These are phyloP conservation scores for Fusarium sp. DNA, from an alignment of 2,329 filamentous ascomycete genomes.

Conservation along the genomic window DNA sequence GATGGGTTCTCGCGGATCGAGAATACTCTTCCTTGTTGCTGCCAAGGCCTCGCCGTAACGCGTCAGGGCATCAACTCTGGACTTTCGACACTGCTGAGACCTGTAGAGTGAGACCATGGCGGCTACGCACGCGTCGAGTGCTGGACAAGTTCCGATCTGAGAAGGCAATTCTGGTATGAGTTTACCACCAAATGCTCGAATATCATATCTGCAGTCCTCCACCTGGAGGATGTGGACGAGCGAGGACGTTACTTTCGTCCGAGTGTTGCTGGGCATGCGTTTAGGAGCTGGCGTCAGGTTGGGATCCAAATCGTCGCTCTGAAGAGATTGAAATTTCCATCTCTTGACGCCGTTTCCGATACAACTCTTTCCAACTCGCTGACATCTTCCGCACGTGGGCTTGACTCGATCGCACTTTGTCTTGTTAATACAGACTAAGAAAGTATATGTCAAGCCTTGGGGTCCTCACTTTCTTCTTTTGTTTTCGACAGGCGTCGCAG, in stretches of 20 bases:
- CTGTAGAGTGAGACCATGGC: conserved; percentile 35
- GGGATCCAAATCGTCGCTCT: neutral
- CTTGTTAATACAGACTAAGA: neutral
- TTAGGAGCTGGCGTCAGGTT: neutral
- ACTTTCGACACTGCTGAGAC: conserved; percentile 4
- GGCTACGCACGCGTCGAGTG: conserved; percentile 30
- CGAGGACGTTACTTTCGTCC: conserved; percentile 19
- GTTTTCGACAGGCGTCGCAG: conserved; percentile 31
- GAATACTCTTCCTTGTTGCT: conserved; percentile 13
- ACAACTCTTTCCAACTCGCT: conserved; percentile 27
- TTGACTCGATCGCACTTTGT: conserved; percentile 28
- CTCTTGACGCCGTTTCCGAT: conserved; percentile 36
- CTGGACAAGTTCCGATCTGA: conserved; percentile 26
- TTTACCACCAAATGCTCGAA: conserved; percentile 33
- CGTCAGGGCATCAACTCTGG: conserved; percentile 23
- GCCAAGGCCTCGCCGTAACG: conserved; percentile 33
- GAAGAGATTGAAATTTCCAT: conserved; percentile 32
- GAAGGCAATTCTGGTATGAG: conserved; percentile 31
- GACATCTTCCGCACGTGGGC: conserved; percentile 36
- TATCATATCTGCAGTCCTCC: conserved; percentile 38
- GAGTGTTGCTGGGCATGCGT: conserved; percentile 27
- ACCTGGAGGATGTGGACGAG: conserved; percentile 35
- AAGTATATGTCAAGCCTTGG: neutral
- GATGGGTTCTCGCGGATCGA: conserved; percentile 15
- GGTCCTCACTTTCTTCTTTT: conserved; percentile 35